Conservation (phyloP, 768 basidiomycete genomes). For the Botryobasidium botryosum region DNA sequence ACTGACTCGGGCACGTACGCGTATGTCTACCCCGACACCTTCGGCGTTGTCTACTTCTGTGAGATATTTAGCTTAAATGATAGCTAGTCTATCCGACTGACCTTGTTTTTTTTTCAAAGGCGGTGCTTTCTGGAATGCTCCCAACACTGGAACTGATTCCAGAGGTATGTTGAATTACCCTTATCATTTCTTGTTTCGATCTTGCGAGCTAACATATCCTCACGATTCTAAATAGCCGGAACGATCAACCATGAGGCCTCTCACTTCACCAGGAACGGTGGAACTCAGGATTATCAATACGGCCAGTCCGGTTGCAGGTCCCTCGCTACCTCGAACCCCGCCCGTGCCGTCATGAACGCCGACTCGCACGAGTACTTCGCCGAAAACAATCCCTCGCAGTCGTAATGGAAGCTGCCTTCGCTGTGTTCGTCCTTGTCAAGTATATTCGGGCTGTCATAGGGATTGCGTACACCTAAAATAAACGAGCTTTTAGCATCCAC, state of each 20-base stretch:
- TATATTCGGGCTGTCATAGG: too few species aligned
- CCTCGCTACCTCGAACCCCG: conserved; percentile 3
- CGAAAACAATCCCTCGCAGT: conserved; percentile 5
- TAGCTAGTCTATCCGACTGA: neutral
- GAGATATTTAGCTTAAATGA: neutral
- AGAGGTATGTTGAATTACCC: conserved; percentile 3
- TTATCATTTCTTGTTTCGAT: too few species aligned
- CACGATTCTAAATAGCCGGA: neutral
- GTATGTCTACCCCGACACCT: conserved; percentile 7
- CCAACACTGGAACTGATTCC: conserved; percentile 11
- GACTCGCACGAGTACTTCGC: conserved; percentile 2
- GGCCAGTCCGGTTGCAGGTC: conserved; percentile 4
- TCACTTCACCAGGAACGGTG: conserved; percentile 10
- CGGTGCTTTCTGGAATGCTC: conserved; percentile 8
- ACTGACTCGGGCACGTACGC: conserved; percentile 8
- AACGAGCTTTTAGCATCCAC: too few species aligned
- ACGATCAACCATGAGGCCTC: conserved; percentile 11
- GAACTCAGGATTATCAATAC: conserved; percentile 6
- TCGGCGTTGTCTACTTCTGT: conserved; percentile 5
- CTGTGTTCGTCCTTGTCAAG: too few species aligned
- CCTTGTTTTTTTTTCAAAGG: neutral
- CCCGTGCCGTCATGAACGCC: conserved; percentile 5
- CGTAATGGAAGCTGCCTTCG: too few species aligned
- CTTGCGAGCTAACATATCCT: too few species aligned
- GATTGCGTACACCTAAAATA: too few species aligned